Evolutionary conservation across 257 asterid genomes (phyloP), one percentile per base, ranked within the genome.

Genomic region (Fraxinus quadrangulata): DNA sequence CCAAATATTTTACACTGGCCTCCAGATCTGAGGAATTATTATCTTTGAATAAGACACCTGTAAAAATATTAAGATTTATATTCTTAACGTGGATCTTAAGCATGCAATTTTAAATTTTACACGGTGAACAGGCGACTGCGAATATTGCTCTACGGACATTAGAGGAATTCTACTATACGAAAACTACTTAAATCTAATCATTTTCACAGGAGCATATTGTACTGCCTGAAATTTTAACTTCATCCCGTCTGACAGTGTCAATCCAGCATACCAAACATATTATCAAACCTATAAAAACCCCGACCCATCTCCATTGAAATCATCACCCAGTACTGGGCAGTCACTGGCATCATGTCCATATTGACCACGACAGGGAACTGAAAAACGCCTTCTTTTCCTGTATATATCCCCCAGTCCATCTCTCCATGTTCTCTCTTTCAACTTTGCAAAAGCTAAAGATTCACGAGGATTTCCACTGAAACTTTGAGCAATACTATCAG

Each of bases 401-500:
- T 80, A 90, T 80, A 80, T 16, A 59, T 88, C 89, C 69, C 69
- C 69, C 65, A 81, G 66, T 42, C 85, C 92, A 75, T 88, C 88
- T 83, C 89, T 84, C 6, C 78, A 70, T 77, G 82, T 78, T 82
- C 85, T 71, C 63, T 84, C 89, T 73, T 84, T 83, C 80, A 83
- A 61, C 88, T 85, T 87, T 70, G 78, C 75, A 67, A 82, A 78
- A 47, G 81, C 74, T 31, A 83, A 70, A 79, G 81, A 83, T 5
- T 80, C 88, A 0, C 81, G 77, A 36, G 81, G 75, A 69, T 86
- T 77, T 24, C 76, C 81, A 6, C 76, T 79, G 74, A 83, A 87
- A 65, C 82, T 88, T 56, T 87, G 91, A 37, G 85, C 86, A 33
- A 88, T 83, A 16, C 92, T 71, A 40, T 84, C 86, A 71, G 90